A percentile compares a stretch with the other conserved stretches of the same genome.
phyloP scores from a whole-genome alignment of 2,329 filamentous ascomycete genomes.

The Colletotrichum sp. region DNA sequence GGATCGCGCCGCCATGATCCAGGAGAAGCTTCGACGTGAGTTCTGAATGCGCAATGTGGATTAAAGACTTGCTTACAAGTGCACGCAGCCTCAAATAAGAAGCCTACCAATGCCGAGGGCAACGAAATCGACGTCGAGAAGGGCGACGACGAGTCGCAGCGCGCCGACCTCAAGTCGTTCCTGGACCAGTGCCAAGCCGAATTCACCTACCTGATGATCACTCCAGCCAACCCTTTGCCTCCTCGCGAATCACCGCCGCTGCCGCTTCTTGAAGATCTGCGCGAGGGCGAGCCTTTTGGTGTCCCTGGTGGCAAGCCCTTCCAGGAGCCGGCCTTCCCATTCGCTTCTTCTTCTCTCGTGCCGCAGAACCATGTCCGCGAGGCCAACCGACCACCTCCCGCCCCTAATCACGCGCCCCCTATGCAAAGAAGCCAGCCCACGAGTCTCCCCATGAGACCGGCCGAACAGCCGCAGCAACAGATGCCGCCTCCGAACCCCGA shows the following conservation, averaged over 20 bases:
- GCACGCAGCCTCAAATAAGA: slow-evolving; percentile 9
- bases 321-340: slow-evolving; percentile 27
- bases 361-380: slow-evolving; percentile 63
- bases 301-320: slow-evolving; percentile 45
- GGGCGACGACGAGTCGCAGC: slow-evolving; percentile 54
- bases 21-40: slow-evolving; percentile 61
- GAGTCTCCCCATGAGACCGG: slow-evolving; percentile 34
- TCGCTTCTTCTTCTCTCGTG: slow-evolving; percentile 15
- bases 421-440: slow-evolving; percentile 43
- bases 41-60: background rate
- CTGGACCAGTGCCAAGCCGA: slow-evolving; percentile 69
- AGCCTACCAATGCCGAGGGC: slow-evolving; percentile 42
- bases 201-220: slow-evolving; percentile 71
- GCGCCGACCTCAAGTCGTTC: slow-evolving; percentile 62
- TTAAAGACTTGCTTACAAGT: background rate
- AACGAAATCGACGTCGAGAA: slow-evolving; percentile 47
- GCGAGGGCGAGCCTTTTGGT: slow-evolving; percentile 57
- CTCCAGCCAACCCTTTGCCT: slow-evolving; percentile 67
- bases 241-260: slow-evolving; percentile 66
- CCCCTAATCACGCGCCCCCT: slow-evolving; percentile 64
- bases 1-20: slow-evolving; percentile 56
- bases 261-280: slow-evolving; percentile 63
- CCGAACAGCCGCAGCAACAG: slow-evolving; percentile 49
- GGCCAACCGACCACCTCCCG: slow-evolving; percentile 56
- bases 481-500: slow-evolving; percentile 60